A percentile compares a stretch with the other conserved stretches of the same genome.
phyloP scores from a whole-genome alignment of 768 basidiomycete species.

The Lactifluus hygrophoroides region DNA sequence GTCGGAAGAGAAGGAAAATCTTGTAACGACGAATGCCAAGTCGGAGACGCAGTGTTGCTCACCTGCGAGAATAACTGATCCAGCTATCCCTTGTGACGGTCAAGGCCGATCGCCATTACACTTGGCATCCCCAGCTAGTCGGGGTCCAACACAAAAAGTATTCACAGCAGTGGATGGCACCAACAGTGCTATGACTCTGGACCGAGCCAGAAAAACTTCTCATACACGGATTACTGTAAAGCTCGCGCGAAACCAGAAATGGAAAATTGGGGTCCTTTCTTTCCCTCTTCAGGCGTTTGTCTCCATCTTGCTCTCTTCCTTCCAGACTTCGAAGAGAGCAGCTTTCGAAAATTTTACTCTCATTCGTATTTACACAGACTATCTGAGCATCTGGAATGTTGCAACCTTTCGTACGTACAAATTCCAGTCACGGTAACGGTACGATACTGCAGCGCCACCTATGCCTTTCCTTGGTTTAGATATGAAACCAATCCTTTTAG shows the following conservation, averaged over 20 bases:
- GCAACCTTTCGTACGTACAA: background rate
- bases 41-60: background rate
- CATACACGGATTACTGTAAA: background rate
- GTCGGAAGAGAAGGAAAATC: constrained; percentile 46
- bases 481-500: background rate
- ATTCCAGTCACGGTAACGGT: background rate
- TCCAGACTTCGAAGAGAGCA: background rate
- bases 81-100: background rate
- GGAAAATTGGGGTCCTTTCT: background rate
- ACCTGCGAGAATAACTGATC: background rate
- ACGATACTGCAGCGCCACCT: no score
- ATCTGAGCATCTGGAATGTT: background rate
- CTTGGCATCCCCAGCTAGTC: no score
- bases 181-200: background rate
- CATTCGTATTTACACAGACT: background rate
- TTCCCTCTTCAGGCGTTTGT: background rate
- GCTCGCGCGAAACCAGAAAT: background rate
- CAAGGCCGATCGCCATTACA: no score
- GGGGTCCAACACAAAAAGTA: no score
- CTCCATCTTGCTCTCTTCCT: background rate
- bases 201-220: background rate
- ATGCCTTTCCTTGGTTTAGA: background rate
- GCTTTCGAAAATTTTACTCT: no score
- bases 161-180: background rate
- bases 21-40: background rate